phyloP scores from a whole-genome alignment of 148 eudicot genomes.

The Rhododendron griersonianum region DNA sequence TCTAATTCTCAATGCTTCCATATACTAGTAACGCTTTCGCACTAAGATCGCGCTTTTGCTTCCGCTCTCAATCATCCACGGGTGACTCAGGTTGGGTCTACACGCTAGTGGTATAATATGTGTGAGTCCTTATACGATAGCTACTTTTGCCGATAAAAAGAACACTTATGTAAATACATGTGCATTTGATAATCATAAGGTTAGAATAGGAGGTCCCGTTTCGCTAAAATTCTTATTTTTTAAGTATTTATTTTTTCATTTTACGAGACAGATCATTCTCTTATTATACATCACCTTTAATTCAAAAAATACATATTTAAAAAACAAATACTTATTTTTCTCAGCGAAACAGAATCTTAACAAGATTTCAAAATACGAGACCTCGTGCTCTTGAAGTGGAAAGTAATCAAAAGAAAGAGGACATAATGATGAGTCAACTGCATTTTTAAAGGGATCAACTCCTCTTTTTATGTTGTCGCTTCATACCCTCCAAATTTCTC shows the following conservation, averaged over 20 bases:
- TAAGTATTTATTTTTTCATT: too few species aligned
- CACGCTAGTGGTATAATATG: too few species aligned
- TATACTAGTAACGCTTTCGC: not conserved
- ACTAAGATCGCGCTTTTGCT: too few species aligned
- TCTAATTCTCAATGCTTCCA: not conserved
- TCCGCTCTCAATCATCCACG: not conserved
- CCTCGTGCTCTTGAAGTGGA: not conserved
- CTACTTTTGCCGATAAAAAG: too few species aligned
- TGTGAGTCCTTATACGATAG: too few species aligned
- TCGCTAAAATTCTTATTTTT: too few species aligned
- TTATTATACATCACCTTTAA: too few species aligned
- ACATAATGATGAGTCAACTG: not conserved
- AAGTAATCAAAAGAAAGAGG: not conserved
- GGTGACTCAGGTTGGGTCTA: not conserved
- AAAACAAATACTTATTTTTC: too few species aligned
- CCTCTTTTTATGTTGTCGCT: not conserved
- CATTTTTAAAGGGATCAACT: not conserved
- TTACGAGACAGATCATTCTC: too few species aligned
- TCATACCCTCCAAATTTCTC: not conserved
- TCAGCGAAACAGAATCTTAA: too few species aligned
- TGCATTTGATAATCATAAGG: not conserved
- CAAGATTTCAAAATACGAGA: not conserved
- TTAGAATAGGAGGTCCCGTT: not conserved
- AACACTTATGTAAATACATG: not conserved
- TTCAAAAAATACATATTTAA: too few species aligned